Base-by-base conservation (phyloP, 2,329 filamentous ascomycete species). In the Chrysosporium queenslandicum region DNA sequence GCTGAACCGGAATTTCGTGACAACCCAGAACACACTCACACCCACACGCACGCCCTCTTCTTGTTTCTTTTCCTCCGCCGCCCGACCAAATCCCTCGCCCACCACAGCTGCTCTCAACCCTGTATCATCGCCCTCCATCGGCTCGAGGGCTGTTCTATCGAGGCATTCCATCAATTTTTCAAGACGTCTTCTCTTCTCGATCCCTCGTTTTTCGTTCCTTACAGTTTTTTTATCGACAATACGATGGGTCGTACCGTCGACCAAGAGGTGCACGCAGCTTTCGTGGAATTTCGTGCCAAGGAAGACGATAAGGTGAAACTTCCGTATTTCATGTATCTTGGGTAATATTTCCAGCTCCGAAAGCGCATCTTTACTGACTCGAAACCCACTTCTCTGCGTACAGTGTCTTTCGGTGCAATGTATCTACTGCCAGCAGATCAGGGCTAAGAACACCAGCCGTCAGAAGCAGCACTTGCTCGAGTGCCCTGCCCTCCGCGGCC, bases 231-330 rank as follows among this genome's bases (percentile, higher is more conserved):
- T 48, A 46, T 55, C 41, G 47, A 51, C 49, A 53, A 58, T 55
- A 67, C 58, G 56, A 76, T 76, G 73, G 73, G 73, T 63, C 71
- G 73, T 53, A 74, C 73, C 40, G 71, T 74, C 61, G 73, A 76
- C 65, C 72, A 74, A 62, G 73, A 75, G 60, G 73, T 76, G 56
- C 73, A 76, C 65, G 71, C 72, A 58, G 73, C 73, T 57, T 75
- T 74, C 62, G 72, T 76, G 64, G 73, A 76, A 66, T 75, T 75
- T 64, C 71, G 73, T 63, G 73, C 73, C 66, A 75, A 75, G 68
- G 73, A 74, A 67, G 71, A 73, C 65, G 71, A 74, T 63, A 74
- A 74, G 71, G 71, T 58, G 57, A 57, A 57, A 58, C 52, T 46
- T 49, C 61, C 52, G 60, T 68, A 67, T 68, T 67, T 68, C 59